Evolutionary conservation across 305 asterid genomes (phyloP), one percentile per base, ranked within the genome.

Genomic region (Caryopteris hybrid): DNA sequence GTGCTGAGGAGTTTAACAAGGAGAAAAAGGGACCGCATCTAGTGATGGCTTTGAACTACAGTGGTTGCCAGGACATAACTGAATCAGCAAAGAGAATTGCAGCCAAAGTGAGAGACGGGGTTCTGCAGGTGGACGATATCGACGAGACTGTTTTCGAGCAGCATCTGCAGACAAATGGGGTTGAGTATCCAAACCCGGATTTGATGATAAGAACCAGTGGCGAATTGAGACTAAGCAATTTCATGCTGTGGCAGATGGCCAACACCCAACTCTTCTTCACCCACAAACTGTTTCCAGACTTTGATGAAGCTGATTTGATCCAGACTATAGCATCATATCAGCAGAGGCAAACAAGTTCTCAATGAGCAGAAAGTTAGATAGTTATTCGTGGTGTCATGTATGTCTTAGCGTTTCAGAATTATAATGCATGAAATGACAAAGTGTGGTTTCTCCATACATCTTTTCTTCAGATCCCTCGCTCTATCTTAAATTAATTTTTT

Each of bases 181-280:
- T 21, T 1, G 43, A 53, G 0, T 70, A 58, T 10, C 68, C 81
- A 0, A 25, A 69, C 38, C 34, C 82, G 5, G 80, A 77, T 69
- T 64, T 81, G 66, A 36, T 81, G 14, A 77, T 77, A 59, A 51
- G 75, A 46, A 81, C 83, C 0, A 66, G 83, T 25, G 81, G 79
- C 0, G 74, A 78, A 12, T 12, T 41, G 6, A 75, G 83, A 62
- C 7, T 72, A 13, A 78, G 81, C 70, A 81, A 72, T 33, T 74
- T 72, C 75, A 68, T 75, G 81, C 21, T 72, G 21, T 75, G 83
- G 79, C 81, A 81, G 34, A 53, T 73, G 27, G 83, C 81, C 23
- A 75, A 78, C 20, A 47, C 77, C 0, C 78, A 78, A 60, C 0
- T 81, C 55, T 51, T 39, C 12, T 81, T 81, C 41, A 43, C 27